Conservation (phyloP, 2,329 filamentous ascomycete species). For the Alternaria rosae region DNA sequence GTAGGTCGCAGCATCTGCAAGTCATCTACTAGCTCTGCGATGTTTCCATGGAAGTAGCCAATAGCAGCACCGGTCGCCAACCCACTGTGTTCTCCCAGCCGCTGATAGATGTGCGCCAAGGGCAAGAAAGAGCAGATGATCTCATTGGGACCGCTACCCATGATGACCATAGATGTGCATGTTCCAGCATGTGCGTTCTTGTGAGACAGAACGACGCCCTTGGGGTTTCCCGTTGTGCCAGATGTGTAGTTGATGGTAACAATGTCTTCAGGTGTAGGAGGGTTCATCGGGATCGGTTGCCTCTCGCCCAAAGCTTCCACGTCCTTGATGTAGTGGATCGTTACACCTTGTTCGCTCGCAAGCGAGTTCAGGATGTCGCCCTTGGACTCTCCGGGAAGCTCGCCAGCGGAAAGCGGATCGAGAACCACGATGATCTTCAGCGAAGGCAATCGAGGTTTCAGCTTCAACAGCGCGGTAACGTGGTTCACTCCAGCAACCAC, state of each 20-base stretch:
- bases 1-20: slow-evolving; percentile 86
- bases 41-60: slow-evolving; percentile 94
- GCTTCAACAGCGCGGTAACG: slow-evolving; percentile 80
- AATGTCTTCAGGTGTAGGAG: slow-evolving; percentile 76
- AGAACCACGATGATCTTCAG: slow-evolving; percentile 89
- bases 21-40: slow-evolving; percentile 86
- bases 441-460: slow-evolving; percentile 76
- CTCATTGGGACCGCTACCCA: slow-evolving; percentile 64
- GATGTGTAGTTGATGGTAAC: slow-evolving; percentile 93
- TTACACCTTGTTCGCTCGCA: slow-evolving; percentile 75
- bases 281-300: slow-evolving; percentile 72
- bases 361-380: slow-evolving; percentile 76
- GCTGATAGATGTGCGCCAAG: slow-evolving; percentile 91
- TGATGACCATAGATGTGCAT: slow-evolving; percentile 65
- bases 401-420: slow-evolving; percentile 82
- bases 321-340: slow-evolving; percentile 79
- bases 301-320: slow-evolving; percentile 82
- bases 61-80: slow-evolving; percentile 76
- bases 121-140: slow-evolving; percentile 86
- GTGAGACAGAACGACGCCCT: slow-evolving; percentile 86
- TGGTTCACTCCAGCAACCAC: slow-evolving; percentile 82
- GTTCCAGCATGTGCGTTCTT: slow-evolving; percentile 78
- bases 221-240: slow-evolving; percentile 82
- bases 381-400: slow-evolving; percentile 80
- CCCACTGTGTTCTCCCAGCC: slow-evolving; percentile 78